Conservation (phyloP, 73 alveolate species). For the Loxodes magnus region DNA sequence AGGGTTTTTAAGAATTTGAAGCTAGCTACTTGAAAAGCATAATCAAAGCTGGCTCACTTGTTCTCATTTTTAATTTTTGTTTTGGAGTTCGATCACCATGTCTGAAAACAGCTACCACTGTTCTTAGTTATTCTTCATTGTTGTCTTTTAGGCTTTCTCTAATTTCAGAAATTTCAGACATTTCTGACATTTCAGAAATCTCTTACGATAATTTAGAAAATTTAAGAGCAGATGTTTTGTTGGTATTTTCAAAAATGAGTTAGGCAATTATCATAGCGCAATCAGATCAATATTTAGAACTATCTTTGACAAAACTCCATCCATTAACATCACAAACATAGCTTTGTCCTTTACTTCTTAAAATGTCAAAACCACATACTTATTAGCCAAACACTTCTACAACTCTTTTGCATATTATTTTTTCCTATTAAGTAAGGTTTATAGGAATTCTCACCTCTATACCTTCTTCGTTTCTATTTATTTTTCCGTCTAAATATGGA, state of each 20-base stretch:
- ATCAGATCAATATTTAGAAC: constrained; percentile 44
- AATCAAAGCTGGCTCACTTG: constrained; percentile 46
- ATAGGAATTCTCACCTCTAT: constrained; percentile 94
- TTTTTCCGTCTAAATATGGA: constrained; percentile 90
- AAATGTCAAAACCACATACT: constrained; percentile 92
- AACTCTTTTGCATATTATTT: constrained; percentile 73
- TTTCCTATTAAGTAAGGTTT: constrained; percentile 79
- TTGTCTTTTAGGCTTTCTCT: no score
- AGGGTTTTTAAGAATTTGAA: constrained; percentile 45
- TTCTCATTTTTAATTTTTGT: constrained; percentile 85
- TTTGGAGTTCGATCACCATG: constrained; percentile 95
- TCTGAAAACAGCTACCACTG: constrained; percentile 91
- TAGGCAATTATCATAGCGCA: constrained; percentile 27
- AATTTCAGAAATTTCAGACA: no score
- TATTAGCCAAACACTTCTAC: constrained; percentile 72
- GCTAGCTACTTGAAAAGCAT: constrained; percentile 50
- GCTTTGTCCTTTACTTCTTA: constrained; percentile 77
- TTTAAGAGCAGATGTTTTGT: no score
- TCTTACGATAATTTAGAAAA: no score
- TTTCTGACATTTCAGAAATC: constrained; percentile 9
- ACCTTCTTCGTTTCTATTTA: constrained; percentile 76
- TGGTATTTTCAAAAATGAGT: no score
- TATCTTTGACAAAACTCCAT: no score
- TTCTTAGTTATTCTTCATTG: constrained; percentile 76
- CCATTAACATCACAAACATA: constrained; percentile 96